phyloP scores from a whole-genome alignment of 352 stramenopile genomes.

The Phytophthora niederhauseri region DNA sequence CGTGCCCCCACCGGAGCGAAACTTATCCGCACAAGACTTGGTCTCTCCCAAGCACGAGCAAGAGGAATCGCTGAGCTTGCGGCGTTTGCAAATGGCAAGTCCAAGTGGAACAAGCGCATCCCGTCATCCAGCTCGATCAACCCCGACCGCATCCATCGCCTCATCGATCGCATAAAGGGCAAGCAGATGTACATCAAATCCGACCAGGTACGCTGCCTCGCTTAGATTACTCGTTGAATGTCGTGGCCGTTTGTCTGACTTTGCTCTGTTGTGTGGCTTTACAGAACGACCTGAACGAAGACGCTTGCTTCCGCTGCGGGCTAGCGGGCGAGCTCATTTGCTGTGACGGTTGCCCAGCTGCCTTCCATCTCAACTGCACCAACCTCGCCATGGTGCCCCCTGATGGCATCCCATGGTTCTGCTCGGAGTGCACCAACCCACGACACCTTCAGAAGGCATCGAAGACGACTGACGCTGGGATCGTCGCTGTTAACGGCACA shows the following conservation, averaged over 20 bases:
- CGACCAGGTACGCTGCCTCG: conserved; percentile 48
- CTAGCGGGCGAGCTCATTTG: conserved; percentile 78
- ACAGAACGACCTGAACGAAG: conserved; percentile 83
- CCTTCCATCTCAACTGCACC: conserved; percentile 80
- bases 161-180: conserved; percentile 72
- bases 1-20: conserved; percentile 22
- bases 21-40: conserved; percentile 50
- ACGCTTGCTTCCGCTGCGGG: conserved; percentile 77
- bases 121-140: conserved; percentile 52
- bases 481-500: conserved; percentile 23
- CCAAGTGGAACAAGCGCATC: conserved; percentile 74
- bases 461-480: conserved; percentile 13
- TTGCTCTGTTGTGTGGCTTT: conserved; percentile 3
- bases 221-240: not conserved
- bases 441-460: conserved; percentile 39
- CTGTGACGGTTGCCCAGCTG: conserved; percentile 79
- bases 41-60: conserved; percentile 59
- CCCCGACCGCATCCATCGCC: conserved; percentile 65
- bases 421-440: conserved; percentile 64
- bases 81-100: conserved; percentile 67
- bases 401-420: conserved; percentile 70
- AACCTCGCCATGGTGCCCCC: conserved; percentile 68
- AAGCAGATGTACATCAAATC: conserved; percentile 64
- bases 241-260: conserved; percentile 9
- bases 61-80: conserved; percentile 55